A percentile compares a stretch with the other conserved stretches of the same genome.
Evolutionary conservation across 441 rosid species (phyloP).

Genomic region (Corymbia calophylla): DNA sequence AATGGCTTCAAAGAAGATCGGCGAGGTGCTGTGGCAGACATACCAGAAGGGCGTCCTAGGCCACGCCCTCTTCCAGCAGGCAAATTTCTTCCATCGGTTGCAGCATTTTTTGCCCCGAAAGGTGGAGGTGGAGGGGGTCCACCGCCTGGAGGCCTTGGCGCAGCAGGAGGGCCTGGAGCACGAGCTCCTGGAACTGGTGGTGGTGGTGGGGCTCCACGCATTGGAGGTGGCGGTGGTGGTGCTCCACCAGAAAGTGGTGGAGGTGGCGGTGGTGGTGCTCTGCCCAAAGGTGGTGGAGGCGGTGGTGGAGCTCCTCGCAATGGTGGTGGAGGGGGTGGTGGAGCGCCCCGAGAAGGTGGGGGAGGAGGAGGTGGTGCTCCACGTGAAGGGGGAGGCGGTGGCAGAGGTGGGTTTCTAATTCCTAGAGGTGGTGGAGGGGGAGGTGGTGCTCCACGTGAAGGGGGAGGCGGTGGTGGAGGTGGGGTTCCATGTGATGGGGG

Average conservation of each 20-base stretch:
- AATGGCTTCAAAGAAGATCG: constrained; percentile 92
- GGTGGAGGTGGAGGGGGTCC: constrained; percentile 64
- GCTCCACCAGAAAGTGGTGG: constrained; percentile 31
- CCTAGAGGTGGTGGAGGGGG: neutral
- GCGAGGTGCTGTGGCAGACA: constrained; percentile 35
- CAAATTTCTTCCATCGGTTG: constrained; percentile 18
- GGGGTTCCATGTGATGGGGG: neutral
- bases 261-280: constrained; percentile 39
- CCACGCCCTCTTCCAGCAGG: constrained; percentile 79
- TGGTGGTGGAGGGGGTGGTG: constrained; percentile 24
- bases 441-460: neutral
- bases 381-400: constrained; percentile 15
- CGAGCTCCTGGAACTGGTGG: constrained; percentile 45
- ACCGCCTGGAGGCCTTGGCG: constrained; percentile 54
- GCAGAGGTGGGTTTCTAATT: neutral
- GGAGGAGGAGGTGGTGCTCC: constrained; percentile 15
- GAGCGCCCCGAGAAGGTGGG: constrained; percentile 3
- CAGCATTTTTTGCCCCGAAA: constrained; percentile 31
- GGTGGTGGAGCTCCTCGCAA: neutral
- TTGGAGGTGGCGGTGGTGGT: constrained; percentile 26
- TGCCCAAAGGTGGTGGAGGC: constrained; percentile 17
- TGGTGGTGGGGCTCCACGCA: constrained; percentile 38
- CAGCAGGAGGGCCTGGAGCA: constrained; percentile 54
- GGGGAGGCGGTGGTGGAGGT: neutral
- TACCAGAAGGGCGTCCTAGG: constrained; percentile 38